A percentile compares a stretch with the other conserved stretches of the same genome.
phyloP scores from a whole-genome alignment of 176 grass and related monocot species.

The Metroxylon sagu region DNA sequence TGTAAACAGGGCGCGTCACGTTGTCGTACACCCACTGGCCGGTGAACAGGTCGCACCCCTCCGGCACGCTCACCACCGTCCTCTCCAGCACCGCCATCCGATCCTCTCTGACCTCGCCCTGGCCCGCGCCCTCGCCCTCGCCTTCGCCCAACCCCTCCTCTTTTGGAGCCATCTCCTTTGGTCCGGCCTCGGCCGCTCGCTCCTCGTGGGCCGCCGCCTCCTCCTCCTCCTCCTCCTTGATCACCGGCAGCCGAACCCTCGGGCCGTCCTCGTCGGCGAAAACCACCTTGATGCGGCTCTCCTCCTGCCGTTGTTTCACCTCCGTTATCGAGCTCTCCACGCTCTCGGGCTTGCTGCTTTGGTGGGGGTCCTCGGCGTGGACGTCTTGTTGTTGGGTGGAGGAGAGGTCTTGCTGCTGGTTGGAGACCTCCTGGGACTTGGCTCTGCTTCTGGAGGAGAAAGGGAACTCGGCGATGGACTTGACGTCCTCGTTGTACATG shows the following conservation, averaged over 20 bases:
- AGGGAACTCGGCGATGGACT: slow-evolving; percentile 79
- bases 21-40: slow-evolving; percentile 85
- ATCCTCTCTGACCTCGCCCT: background rate
- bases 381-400: too few species aligned
- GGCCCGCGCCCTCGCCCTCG: background rate
- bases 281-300: too few species aligned
- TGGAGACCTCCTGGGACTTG: slow-evolving; percentile 36
- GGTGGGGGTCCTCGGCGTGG: too few species aligned
- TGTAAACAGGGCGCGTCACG: slow-evolving; percentile 63
- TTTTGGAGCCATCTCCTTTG: slow-evolving; percentile 14
- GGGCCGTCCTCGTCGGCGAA: too few species aligned
- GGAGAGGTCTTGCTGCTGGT: slow-evolving; percentile 50
- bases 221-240: slow-evolving; percentile 20
- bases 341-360: too few species aligned
- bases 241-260: too few species aligned
- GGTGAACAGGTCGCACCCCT: slow-evolving; percentile 66
- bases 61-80: slow-evolving; percentile 32
- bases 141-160: slow-evolving; percentile 26
- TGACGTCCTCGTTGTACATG: slow-evolving; percentile 96
- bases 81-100: slow-evolving; percentile 29
- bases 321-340: too few species aligned
- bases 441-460: slow-evolving; percentile 28
- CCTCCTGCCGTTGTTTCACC: too few species aligned
- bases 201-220: slow-evolving; percentile 3
- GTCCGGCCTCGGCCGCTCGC: slow-evolving; percentile 6